phyloP scores from a whole-genome alignment of 208 protist species.

The Trypanosoma rangeli region DNA sequence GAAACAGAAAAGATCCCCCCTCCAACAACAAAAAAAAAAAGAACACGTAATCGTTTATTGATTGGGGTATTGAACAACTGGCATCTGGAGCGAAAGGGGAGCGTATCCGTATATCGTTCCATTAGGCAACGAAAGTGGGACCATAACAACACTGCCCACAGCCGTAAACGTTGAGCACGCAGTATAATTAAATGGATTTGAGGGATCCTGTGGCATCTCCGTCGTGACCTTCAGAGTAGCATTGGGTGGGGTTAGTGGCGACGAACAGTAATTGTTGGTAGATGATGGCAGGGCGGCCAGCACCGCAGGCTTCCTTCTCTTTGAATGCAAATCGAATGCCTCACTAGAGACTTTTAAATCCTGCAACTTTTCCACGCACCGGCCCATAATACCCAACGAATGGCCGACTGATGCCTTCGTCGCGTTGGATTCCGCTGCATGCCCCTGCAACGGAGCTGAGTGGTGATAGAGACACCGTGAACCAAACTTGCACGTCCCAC shows the following conservation, averaged over 20 bases:
- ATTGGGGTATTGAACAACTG: background rate
- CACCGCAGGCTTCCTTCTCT: background rate
- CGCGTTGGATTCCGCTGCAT: background rate
- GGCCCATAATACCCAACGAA: constrained; percentile 14
- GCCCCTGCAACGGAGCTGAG: background rate
- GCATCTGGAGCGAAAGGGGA: constrained; percentile 14
- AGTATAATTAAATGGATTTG: background rate
- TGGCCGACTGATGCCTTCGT: background rate
- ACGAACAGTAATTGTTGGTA: constrained; percentile 23
- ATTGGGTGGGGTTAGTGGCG: background rate
- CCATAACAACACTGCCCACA: constrained; percentile 18
- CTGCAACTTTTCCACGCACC: constrained; percentile 16
- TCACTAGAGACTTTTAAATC: constrained; percentile 3
- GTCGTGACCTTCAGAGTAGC: background rate
- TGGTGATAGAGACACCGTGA: constrained; percentile 83
- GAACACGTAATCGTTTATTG: background rate
- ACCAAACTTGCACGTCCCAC: constrained; percentile 66
- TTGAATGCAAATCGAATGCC: background rate
- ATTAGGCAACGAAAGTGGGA: constrained; percentile 25
- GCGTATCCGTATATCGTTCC: constrained; percentile 22
- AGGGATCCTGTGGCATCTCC: background rate
- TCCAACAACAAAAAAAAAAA: constrained; percentile 11
- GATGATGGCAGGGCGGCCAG: constrained; percentile 20
- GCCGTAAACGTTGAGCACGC: background rate
- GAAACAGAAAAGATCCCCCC: background rate